A percentile compares a stretch with the other conserved stretches of the same genome.
phyloP scores from a whole-genome alignment of 2,329 filamentous ascomycete species.

The Phaeosphaeriaceae sp. region DNA sequence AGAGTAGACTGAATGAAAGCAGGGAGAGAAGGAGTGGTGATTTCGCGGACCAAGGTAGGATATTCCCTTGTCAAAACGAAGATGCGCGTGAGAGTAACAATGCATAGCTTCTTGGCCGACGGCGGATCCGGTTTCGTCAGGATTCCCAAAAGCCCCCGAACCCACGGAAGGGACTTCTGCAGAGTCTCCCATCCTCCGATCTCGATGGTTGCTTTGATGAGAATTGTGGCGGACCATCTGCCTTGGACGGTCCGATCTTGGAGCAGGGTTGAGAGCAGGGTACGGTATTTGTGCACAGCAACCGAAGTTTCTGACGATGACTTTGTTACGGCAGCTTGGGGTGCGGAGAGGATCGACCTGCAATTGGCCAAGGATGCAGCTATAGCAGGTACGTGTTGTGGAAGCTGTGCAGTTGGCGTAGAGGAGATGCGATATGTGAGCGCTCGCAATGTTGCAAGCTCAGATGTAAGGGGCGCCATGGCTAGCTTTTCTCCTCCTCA shows the following conservation, averaged over 20 bases:
- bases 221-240: constrained; percentile 76
- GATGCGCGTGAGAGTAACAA: constrained; percentile 81
- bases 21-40: constrained; percentile 82
- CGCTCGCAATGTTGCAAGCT: constrained; percentile 41
- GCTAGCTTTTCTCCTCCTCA: neutral
- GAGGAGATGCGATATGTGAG: constrained; percentile 75
- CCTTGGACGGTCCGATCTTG: constrained; percentile 77
- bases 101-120: constrained; percentile 75
- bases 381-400: constrained; percentile 74
- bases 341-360: constrained; percentile 66
- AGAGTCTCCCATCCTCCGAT: constrained; percentile 85
- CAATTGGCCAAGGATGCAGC: constrained; percentile 63
- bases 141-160: constrained; percentile 75
- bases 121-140: constrained; percentile 81
- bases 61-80: constrained; percentile 83
- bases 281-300: constrained; percentile 83
- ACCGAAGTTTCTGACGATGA: constrained; percentile 70
- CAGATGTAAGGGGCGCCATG: constrained; percentile 37
- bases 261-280: constrained; percentile 76
- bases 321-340: constrained; percentile 64
- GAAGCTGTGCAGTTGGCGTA: constrained; percentile 75
- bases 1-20: constrained; percentile 77
- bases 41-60: constrained; percentile 82
- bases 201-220: constrained; percentile 83
- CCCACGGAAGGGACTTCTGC: constrained; percentile 75